A percentile compares a stretch with the other conserved stretches of the same genome.
phyloP scores from a whole-genome alignment of 2,329 filamentous ascomycete genomes.

The Cytospora piceicola region DNA sequence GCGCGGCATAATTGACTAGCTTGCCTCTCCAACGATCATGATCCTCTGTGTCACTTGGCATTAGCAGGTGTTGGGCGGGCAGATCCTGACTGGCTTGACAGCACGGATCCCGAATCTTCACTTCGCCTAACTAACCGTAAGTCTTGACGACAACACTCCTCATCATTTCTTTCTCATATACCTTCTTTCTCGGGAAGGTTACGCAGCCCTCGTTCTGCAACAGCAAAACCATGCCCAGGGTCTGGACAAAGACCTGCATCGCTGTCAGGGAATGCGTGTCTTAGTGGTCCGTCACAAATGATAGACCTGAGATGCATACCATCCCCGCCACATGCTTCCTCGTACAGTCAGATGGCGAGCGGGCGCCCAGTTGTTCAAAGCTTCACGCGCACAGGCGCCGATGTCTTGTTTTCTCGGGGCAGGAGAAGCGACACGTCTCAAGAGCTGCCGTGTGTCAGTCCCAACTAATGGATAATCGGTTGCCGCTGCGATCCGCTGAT shows the following conservation, averaged over 20 bases:
- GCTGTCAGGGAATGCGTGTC: background rate
- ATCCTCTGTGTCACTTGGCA: background rate
- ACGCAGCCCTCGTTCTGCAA: conserved; percentile 2
- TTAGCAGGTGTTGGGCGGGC: background rate
- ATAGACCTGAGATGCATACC: conserved; percentile 22
- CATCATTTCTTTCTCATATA: background rate
- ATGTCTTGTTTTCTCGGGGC: background rate
- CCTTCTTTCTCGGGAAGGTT: background rate
- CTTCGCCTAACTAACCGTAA: background rate
- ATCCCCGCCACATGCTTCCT: conserved; percentile 18
- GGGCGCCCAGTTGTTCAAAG: background rate
- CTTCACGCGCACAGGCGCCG: background rate
- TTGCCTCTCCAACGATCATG: background rate
- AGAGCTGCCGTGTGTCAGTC: background rate
- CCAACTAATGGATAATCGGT: background rate
- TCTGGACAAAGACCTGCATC: background rate
- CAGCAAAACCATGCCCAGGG: background rate
- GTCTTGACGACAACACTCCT: background rate
- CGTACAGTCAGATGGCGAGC: conserved; percentile 3
- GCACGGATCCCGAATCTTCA: background rate
- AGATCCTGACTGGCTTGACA: background rate
- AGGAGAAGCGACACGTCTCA: background rate
- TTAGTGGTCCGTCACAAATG: conserved; percentile 31
- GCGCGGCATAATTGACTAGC: background rate
- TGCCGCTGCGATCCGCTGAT: conserved; percentile 9